Evolutionary conservation across 2,329 filamentous ascomycete species (phyloP), one percentile per base, ranked within the genome.

Genomic region (Beauveria brongniartii): DNA sequence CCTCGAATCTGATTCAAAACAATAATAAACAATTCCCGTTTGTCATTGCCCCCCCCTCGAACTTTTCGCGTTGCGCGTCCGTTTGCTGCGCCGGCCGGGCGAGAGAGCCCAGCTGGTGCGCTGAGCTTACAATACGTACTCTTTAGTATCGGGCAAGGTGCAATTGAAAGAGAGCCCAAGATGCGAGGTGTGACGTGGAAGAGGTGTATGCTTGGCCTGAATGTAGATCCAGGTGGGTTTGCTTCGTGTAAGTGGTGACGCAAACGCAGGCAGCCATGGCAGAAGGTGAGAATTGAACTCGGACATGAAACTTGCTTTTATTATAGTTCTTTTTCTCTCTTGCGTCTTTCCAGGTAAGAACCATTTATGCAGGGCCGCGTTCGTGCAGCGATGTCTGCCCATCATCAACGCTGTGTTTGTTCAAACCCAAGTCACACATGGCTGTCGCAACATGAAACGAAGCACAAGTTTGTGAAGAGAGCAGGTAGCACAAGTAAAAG

Each of bases 11-110:
- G 9, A 10, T 16, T 40, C 18, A 12, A 58, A 58, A 59, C 12
- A 37, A 59, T 26, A 52, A 59, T 52, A 59, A 57, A 59, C 56
- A 46, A 30, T 10, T 16, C 5, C 56, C 47, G 56, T 52, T 59
- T 59, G 56, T 8, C n/a, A 22, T 18, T 18, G 22, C 14, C n/a
- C 12, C n/a, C 12, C 9, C 3, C 9, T 14, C 8, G n/a, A 10
- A 10, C 7, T 37, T 20, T 40, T 59, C 47, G 34, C 47, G 46
- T 51, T 40, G 24, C 37, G 34, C 37, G 34, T 47, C 37, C 56
- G 56, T 52, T 59, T 52, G 56, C 47, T 50, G 55, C 18, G 22
- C 14, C 26, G 18, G 50, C 18, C 5, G 43, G 43, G 2, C 20
- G 43, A 46, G 20, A 24, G 20, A 24, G 43, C 41, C 37, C 28